These are phyloP conservation scores for Metschnikowia continentalis DNA, from an alignment of 805 yeast genomes.

Conservation along the genomic window DNA sequence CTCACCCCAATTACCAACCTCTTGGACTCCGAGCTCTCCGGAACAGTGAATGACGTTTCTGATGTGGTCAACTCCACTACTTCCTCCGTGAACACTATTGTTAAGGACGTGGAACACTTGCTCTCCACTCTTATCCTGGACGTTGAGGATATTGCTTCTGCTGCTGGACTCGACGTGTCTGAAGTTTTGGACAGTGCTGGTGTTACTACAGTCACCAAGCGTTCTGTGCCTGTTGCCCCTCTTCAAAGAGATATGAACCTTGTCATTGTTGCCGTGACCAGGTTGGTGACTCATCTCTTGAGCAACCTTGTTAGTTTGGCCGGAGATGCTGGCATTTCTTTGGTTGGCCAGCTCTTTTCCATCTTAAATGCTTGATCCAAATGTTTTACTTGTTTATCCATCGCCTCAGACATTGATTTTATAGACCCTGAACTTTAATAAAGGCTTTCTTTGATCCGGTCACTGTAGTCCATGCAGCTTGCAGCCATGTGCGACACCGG, in stretches of 20 bases:
- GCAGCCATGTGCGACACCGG: background rate
- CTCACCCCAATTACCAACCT: background rate
- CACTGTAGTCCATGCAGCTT: background rate
- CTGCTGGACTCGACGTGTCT: conserved; percentile 8
- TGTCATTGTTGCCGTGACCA: conserved; percentile 1
- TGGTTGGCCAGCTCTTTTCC: conserved; percentile 6
- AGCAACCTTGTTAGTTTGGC: conserved; percentile 3
- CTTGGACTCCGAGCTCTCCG: background rate
- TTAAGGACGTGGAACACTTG: conserved; percentile 3
- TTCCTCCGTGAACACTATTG: background rate
- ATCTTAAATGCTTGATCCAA: conserved; percentile 2
- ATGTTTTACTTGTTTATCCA: background rate
- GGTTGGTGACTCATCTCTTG: conserved; percentile 6
- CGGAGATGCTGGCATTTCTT: conserved; percentile 3
- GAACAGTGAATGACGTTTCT: background rate
- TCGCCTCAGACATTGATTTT: too few species aligned
- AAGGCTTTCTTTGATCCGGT: background rate
- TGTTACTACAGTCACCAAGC: background rate
- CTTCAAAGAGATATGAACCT: conserved; percentile 1
- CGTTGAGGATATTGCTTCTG: conserved; percentile 9
- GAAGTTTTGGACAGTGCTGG: conserved; percentile 2
- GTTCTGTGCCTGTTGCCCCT: background rate
- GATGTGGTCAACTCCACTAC: background rate
- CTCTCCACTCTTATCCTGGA: conserved; percentile 5
- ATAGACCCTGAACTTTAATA: background rate